Conservation (phyloP, 768 basidiomycete genomes). For the Leccinum longicurvipes region DNA sequence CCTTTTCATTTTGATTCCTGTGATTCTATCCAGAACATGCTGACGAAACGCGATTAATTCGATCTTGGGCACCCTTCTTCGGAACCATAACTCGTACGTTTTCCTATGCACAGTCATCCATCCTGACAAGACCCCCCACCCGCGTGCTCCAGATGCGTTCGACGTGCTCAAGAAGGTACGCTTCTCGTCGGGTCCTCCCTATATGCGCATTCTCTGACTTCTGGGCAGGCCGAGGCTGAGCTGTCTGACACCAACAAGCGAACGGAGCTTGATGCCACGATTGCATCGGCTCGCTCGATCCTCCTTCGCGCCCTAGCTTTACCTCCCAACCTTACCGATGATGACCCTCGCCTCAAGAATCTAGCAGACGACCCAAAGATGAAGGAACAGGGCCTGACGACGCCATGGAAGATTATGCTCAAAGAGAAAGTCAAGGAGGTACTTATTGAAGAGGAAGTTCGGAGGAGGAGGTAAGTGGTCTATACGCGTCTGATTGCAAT, state of each 20-base stretch:
- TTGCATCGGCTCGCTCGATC: constrained; percentile 67
- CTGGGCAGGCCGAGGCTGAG: constrained; percentile 74
- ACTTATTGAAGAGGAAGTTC: constrained; percentile 85
- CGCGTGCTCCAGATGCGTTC: constrained; percentile 87
- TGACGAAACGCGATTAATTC: constrained; percentile 16
- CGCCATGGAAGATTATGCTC: constrained; percentile 66
- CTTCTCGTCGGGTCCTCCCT: not conserved
- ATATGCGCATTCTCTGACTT: not conserved
- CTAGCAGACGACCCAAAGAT: constrained; percentile 39
- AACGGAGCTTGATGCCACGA: constrained; percentile 76
- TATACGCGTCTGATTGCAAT: not conserved
- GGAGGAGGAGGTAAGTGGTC: constrained; percentile 69
- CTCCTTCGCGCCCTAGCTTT: constrained; percentile 64
- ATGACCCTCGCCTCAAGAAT: constrained; percentile 53
- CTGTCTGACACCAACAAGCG: constrained; percentile 76
- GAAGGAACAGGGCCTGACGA: constrained; percentile 34
- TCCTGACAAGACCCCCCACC: constrained; percentile 94
- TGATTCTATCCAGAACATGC: constrained; percentile 14
- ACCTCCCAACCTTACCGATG: constrained; percentile 54
- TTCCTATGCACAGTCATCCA: constrained; percentile 75
- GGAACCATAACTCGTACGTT: constrained; percentile 37
- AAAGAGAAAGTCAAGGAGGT: constrained; percentile 76
- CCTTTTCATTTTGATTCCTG: constrained; percentile 4
- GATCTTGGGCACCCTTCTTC: not conserved
- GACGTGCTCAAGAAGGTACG: constrained; percentile 88